Evolutionary conservation across 106 monocot genomes (phyloP).

Genomic region (Allium sativum): DNA sequence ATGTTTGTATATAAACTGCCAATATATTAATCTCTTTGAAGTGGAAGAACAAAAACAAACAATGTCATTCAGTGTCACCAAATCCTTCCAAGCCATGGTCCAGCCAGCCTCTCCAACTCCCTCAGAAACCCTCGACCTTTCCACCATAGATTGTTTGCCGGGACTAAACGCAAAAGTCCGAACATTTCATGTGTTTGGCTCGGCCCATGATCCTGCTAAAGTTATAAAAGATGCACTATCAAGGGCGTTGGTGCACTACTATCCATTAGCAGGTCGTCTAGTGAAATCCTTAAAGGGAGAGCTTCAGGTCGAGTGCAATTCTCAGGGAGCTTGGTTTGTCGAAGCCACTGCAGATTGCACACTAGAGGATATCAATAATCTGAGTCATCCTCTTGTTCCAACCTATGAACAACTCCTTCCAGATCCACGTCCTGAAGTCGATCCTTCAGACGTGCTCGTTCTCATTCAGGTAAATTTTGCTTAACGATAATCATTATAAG

Average conservation of each 20-base stretch:
- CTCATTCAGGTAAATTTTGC: constrained; percentile 1
- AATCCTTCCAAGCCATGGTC: constrained; percentile 3
- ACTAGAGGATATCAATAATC: constrained; percentile 7
- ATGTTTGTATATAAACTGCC: too few species aligned
- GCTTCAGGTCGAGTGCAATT: constrained; percentile 13
- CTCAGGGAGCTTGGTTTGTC: constrained; percentile 16
- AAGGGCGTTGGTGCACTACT: constrained; percentile 11
- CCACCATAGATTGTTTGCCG: constrained; percentile 10
- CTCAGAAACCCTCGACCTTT: constrained; percentile 4
- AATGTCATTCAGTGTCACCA: constrained; percentile 7
- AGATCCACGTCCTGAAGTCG: constrained; percentile 4
- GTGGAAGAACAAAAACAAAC: not conserved
- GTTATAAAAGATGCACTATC: constrained; percentile 12
- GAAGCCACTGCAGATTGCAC: constrained; percentile 10
- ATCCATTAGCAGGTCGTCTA: constrained; percentile 17
- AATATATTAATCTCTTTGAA: too few species aligned
- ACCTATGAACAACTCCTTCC: constrained; percentile 11
- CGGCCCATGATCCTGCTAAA: not conserved
- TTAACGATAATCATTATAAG: too few species aligned
- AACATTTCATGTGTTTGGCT: constrained; percentile 9
- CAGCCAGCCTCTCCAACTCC: constrained; percentile 1
- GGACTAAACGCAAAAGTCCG: constrained; percentile 11
- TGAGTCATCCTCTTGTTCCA: constrained; percentile 6
- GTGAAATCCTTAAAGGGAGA: not conserved
- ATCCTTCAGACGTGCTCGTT: constrained; percentile 1